phyloP scores from a whole-genome alignment of 805 yeast genomes.

The Pichia membranifaciens region DNA sequence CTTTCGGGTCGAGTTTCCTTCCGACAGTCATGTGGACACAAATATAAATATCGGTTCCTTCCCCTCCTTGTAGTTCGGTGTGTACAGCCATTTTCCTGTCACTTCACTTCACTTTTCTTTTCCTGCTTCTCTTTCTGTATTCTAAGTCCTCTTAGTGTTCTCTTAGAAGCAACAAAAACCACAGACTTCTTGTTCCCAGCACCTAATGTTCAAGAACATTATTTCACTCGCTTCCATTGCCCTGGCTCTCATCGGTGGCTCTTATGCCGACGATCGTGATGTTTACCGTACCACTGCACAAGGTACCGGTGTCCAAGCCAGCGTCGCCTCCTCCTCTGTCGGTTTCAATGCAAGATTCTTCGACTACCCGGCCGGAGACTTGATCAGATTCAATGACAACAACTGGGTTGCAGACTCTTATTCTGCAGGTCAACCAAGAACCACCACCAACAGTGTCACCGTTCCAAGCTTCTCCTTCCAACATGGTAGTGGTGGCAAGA shows the following conservation, averaged over 20 bases:
- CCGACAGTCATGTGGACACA: too few relatives aligned
- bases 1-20: too few relatives aligned
- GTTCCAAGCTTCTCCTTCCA: slow-evolving; percentile 5
- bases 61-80: too few relatives aligned
- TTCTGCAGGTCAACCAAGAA: not conserved
- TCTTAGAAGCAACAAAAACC: not conserved
- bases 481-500: not conserved
- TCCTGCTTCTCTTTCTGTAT: not conserved
- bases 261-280: slow-evolving; percentile 2
- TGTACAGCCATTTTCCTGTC: too few relatives aligned
- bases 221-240: slow-evolving; percentile 4
- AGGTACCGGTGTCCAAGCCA: slow-evolving; percentile 7
- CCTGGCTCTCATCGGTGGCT: not conserved
- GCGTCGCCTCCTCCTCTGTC: slow-evolving; percentile 1
- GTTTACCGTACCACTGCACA: slow-evolving; percentile 1
- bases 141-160: not conserved
- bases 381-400: slow-evolving; percentile 1
- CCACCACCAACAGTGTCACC: slow-evolving; percentile 6
- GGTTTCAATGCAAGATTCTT: slow-evolving; percentile 11
- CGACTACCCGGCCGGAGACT: slow-evolving; percentile 6
- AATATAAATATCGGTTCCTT: too few relatives aligned
- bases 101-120: not conserved
- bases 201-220: slow-evolving; percentile 9
- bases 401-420: slow-evolving; percentile 9
- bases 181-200: not conserved